Evolutionary conservation across 2,329 filamentous ascomycete species (phyloP), one percentile per base, ranked within the genome.

Genomic region (Leptographium galeiforme): DNA sequence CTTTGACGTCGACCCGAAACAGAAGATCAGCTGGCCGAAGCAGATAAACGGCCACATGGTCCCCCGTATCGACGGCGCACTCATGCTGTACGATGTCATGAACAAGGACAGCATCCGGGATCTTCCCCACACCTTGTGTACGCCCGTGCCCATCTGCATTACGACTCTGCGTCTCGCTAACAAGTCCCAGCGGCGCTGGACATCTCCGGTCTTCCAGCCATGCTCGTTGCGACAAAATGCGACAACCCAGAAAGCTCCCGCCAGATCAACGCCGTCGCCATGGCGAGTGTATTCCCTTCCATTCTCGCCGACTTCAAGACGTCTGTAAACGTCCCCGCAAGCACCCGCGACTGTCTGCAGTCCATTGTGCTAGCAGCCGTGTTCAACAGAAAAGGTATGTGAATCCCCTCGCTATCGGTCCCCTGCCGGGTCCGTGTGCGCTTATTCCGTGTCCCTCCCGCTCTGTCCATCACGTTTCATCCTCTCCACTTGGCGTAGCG

Each of bases 161-260:
- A 18, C 18, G 18, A 2, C 11, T 6, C 34, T 2, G 34, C 19
- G 39, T 56, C 52, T 25, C 25, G 25, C 25, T 56, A 50, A 56
- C 55, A 63, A 57, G 49, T 50, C 50, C 62, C 66, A 94, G 89
- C 81, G 70, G 83, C 84, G 44, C 74, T 95, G 51, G 78, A 81
- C 55, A 85, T 84, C 61, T 82, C 85, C 18, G 76, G 77, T 30
- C 70, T 95, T 41, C 89, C 90, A 10, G 85, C 85, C 52, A 77
- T 91, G 57, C 77, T 96, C 44, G 87, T 94, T 51, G 88, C 89
- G 53, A 91, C 84, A 67, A 96, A 96, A 74, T 95, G 88, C 72
- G 91, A 96, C 66, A 79, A 82, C 50, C 82, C 84, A 48, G 79
- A 84, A 57, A 76, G 79, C 55, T 72, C 81, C 55, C 82, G 85